A percentile compares a stretch with the other conserved stretches of the same genome.
phyloP scores from a whole-genome alignment of 2,329 filamentous ascomycete genomes.

The Thelonectria olida region DNA sequence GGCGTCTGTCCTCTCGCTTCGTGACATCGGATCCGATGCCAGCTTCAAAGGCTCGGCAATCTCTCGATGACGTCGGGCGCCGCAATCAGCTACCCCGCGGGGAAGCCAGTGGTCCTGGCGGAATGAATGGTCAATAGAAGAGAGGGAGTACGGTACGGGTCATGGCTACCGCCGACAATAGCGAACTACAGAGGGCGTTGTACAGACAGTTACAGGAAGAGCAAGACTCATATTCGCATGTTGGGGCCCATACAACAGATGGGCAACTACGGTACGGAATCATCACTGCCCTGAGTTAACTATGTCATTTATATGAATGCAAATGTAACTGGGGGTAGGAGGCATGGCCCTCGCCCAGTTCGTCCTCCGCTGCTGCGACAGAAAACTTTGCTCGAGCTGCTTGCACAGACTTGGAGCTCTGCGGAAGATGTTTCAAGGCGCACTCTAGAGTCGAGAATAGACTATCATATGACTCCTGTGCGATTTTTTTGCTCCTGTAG shows the following conservation, averaged over 20 bases:
- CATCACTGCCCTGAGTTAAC: background rate
- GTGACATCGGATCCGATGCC: conserved; percentile 11
- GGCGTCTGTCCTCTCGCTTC: background rate
- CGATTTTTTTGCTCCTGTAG: conserved; percentile 3
- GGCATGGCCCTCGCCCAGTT: background rate
- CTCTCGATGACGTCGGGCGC: background rate
- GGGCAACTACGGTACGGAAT: too few species aligned
- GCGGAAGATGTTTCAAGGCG: conserved; percentile 40
- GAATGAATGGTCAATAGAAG: too few species aligned
- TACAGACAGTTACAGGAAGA: too few species aligned
- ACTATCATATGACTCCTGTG: conserved; percentile 31
- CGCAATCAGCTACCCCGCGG: too few species aligned
- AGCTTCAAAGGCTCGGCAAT: background rate
- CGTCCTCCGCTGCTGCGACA: conserved; percentile 4
- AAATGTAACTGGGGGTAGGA: background rate
- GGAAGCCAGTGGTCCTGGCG: too few species aligned
- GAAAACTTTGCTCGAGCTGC: conserved; percentile 39
- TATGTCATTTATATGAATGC: background rate
- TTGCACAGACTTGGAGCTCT: conserved; percentile 44
- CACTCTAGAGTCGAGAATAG: conserved; percentile 38
- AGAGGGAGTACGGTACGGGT: too few species aligned
- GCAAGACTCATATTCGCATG: too few species aligned
- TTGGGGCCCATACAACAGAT: too few species aligned
- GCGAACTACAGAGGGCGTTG: background rate
- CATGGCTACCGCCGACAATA: too few species aligned